Percentiles rank a stretch among this genome's conserved stretches.
phyloP scores from a whole-genome alignment of 768 basidiomycete species.

The Melanogaster broomeanus region DNA sequence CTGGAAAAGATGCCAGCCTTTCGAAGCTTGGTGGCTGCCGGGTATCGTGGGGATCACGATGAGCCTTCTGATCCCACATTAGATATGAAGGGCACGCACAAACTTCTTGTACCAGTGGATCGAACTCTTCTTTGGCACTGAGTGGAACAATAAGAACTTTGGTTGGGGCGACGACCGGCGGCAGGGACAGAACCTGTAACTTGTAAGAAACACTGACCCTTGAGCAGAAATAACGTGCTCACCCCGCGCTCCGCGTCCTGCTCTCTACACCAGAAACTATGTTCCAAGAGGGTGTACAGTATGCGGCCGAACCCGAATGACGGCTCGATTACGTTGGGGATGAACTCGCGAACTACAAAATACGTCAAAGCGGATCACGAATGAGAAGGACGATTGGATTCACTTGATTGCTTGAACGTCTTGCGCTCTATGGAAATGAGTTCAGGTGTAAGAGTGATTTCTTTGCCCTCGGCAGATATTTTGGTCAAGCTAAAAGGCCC shows the following conservation, averaged over 20 bases:
- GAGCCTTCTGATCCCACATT: constrained; percentile 8
- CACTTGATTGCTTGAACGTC: constrained; percentile 86
- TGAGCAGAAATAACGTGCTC: constrained; percentile 33
- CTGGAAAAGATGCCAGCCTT: constrained; percentile 87
- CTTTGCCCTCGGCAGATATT: constrained; percentile 61
- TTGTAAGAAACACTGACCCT: not conserved
- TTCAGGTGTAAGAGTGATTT: constrained; percentile 72
- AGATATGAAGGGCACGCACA: constrained; percentile 58
- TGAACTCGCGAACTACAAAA: constrained; percentile 83
- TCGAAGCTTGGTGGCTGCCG: constrained; percentile 81
- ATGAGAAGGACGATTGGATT: constrained; percentile 25
- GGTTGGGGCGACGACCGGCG: constrained; percentile 88
- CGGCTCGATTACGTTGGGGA: constrained; percentile 97
- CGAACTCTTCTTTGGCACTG: constrained; percentile 82
- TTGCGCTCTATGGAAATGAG: constrained; percentile 78
- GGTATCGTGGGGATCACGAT: not conserved
- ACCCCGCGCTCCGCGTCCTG: constrained; percentile 89
- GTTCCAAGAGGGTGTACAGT: constrained; percentile 90
- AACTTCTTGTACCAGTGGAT: constrained; percentile 82
- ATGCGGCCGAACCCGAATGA: constrained; percentile 98
- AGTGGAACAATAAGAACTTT: constrained; percentile 97
- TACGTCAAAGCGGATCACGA: constrained; percentile 21
- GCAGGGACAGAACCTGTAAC: constrained; percentile 83
- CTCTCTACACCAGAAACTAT: constrained; percentile 94
- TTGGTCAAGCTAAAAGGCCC: constrained; percentile 45